Percentiles rank a stretch among this genome's conserved stretches.
Evolutionary conservation across 139 green algal genomes (phyloP).

Genomic region (Chlamydomonas sp.): DNA sequence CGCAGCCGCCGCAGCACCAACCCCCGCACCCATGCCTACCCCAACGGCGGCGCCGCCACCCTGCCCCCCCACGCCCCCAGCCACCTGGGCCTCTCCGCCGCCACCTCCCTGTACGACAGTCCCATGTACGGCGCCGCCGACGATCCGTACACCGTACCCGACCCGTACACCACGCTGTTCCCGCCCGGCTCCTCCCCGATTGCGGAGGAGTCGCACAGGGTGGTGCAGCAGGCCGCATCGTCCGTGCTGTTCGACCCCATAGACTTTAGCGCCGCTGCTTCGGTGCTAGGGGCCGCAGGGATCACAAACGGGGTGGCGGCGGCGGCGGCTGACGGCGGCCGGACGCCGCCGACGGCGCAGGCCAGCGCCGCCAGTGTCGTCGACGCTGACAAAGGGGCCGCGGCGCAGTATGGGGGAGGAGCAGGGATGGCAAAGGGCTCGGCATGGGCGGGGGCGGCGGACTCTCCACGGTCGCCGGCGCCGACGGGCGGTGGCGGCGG

Average conservation of each 20-base stretch:
- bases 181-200: neutral
- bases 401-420: neutral
- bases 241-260: slow-evolving; percentile 26
- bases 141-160: neutral
- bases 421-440: neutral
- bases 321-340: too few species aligned
- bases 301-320: too few species aligned
- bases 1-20: neutral
- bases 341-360: too few species aligned
- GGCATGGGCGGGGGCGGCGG: neutral
- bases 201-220: slow-evolving; percentile 1
- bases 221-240: neutral
- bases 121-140: neutral
- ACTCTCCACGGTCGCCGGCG: neutral
- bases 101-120: neutral
- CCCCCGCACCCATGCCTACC: neutral
- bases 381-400: neutral
- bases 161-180: neutral
- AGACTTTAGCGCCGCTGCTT: neutral
- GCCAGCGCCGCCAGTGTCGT: neutral
- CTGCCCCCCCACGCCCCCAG: neutral
- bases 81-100: neutral
- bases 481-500: too few species aligned
- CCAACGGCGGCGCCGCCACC: neutral
- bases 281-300: too few species aligned